Evolutionary conservation across 2,329 filamentous ascomycete species (phyloP).

Genomic region (Pochonia chlamydosporia): DNA sequence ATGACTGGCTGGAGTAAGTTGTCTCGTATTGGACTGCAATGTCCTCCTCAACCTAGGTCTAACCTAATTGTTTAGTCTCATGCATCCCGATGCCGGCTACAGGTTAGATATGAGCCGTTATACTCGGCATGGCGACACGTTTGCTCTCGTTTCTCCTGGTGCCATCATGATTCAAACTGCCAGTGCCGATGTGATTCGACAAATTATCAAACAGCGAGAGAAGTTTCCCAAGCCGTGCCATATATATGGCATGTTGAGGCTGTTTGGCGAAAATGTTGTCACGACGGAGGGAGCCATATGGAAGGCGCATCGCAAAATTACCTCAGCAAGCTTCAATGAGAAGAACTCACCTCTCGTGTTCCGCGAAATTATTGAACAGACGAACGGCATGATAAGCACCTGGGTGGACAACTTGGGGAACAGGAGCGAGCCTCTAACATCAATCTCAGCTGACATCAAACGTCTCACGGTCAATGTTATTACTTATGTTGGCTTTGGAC

Average conservation of each 20-base stretch:
- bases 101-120: constrained; percentile 51
- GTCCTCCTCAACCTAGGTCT: neutral
- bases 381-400: constrained; percentile 51
- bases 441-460: constrained; percentile 62
- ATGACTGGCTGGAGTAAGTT: constrained; percentile 52
- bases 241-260: constrained; percentile 28
- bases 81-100: constrained; percentile 57
- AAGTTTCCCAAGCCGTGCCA: constrained; percentile 52
- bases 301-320: constrained; percentile 68
- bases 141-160: constrained; percentile 57
- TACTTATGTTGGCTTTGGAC: constrained; percentile 65
- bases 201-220: constrained; percentile 60
- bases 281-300: constrained; percentile 64
- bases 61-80: no score
- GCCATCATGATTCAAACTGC: constrained; percentile 49
- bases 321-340: constrained; percentile 69
- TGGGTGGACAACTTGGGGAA: constrained; percentile 40
- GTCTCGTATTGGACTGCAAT: no score
- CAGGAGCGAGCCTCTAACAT: constrained; percentile 39
- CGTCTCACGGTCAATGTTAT: constrained; percentile 50
- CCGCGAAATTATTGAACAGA: constrained; percentile 55
- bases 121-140: constrained; percentile 53
- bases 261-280: constrained; percentile 66
- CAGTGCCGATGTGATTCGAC: constrained; percentile 59
- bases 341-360: constrained; percentile 66